phyloP scores from a whole-genome alignment of 805 yeast genomes.

The Candida glaebosa region DNA sequence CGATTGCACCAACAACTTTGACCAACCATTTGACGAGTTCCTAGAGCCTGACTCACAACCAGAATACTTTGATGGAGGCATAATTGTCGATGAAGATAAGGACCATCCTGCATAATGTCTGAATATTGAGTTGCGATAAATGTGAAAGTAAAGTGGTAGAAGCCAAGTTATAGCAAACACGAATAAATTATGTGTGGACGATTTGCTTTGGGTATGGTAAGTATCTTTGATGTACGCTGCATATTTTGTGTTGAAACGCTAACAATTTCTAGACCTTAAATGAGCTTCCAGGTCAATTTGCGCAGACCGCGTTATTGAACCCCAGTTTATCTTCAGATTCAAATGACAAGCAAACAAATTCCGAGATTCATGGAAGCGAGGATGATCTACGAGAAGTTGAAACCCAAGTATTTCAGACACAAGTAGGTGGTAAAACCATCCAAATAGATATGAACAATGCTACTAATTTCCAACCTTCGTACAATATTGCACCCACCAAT shows the following conservation, averaged over 20 bases:
- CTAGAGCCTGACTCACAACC: slow-evolving; percentile 21
- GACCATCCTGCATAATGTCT: not conserved
- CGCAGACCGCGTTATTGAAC: slow-evolving; percentile 17
- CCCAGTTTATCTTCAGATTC: not conserved
- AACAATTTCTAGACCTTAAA: slow-evolving; percentile 15
- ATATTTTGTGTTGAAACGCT: not conserved
- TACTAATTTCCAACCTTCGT: slow-evolving; percentile 32
- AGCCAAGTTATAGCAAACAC: not conserved
- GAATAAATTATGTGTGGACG: slow-evolving; percentile 1
- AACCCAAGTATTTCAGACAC: slow-evolving; percentile 6
- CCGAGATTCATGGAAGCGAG: slow-evolving; percentile 2
- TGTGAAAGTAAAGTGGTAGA: too few relatives aligned
- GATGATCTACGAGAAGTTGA: not conserved
- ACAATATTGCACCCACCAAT: slow-evolving; percentile 62
- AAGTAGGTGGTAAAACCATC: slow-evolving; percentile 2
- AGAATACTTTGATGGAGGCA: slow-evolving; percentile 14
- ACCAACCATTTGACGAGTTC: slow-evolving; percentile 35
- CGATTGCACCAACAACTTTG: slow-evolving; percentile 29
- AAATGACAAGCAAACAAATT: not conserved
- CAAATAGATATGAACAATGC: slow-evolving; percentile 2
- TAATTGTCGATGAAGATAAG: not conserved
- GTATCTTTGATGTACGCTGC: not conserved
- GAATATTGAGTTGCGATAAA: not conserved
- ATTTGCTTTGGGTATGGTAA: not conserved
- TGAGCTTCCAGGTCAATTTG: slow-evolving; percentile 27